Percentiles rank a stretch among this genome's conserved stretches.
These are phyloP conservation scores for Vaccinium corymbosum DNA, from an alignment of 148 eudicot species.

Conservation along the genomic window DNA sequence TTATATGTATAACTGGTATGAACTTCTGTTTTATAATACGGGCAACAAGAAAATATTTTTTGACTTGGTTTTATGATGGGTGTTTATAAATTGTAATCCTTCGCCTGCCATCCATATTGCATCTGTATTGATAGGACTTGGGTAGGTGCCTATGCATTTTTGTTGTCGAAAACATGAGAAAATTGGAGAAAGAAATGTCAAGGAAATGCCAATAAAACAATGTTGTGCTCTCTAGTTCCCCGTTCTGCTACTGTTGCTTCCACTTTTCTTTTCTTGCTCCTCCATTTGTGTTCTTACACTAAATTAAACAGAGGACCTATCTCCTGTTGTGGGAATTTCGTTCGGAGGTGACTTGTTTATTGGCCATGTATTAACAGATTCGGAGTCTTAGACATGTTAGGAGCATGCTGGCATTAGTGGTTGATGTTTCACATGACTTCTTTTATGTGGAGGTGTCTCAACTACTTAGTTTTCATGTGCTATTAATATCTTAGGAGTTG, in stretches of 20 bases:
- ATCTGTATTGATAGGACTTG: neutral
- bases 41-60: neutral
- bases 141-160: neutral
- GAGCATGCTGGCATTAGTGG: neutral
- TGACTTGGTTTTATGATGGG: neutral
- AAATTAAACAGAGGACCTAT: neutral
- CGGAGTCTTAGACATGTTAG: neutral
- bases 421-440: neutral
- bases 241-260: neutral
- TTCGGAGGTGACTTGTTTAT: neutral
- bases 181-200: neutral
- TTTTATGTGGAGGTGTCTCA: neutral
- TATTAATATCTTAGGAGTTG: neutral
- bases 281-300: neutral
- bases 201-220: neutral
- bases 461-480: neutral
- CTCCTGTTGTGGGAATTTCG: neutral
- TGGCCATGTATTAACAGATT: neutral
- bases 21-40: neutral
- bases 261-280: neutral
- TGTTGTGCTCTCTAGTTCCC: neutral
- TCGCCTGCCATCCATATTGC: neutral
- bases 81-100: neutral
- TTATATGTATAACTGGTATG: neutral
- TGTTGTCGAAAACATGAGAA: neutral